Evolutionary conservation across 2,329 filamentous ascomycete genomes (phyloP).

Genomic region (Curvularia lunata): DNA sequence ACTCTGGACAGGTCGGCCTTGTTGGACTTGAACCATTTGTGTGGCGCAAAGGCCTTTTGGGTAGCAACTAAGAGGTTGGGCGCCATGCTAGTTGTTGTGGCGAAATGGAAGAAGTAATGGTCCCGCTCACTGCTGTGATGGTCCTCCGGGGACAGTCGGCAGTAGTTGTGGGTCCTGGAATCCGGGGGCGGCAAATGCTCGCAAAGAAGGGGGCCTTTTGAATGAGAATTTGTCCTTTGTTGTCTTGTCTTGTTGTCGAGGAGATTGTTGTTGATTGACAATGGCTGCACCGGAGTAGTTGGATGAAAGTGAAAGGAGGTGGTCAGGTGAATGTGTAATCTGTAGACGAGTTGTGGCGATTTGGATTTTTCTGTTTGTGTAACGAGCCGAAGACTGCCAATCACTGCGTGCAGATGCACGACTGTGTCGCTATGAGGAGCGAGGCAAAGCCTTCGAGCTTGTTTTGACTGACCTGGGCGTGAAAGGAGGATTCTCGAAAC

Average conservation of each 20-base stretch:
- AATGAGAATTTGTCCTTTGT: neutral
- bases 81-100: conserved; percentile 49
- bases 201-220: neutral
- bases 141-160: conserved; percentile 14
- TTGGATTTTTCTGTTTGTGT: conserved; percentile 8
- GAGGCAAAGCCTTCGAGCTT: conserved; percentile 24
- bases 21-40: conserved; percentile 57
- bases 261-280: conserved; percentile 3
- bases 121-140: conserved; percentile 12
- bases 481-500: conserved; percentile 21
- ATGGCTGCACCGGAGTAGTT: conserved; percentile 2
- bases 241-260: conserved; percentile 1
- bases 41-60: conserved; percentile 56
- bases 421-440: conserved; percentile 30
- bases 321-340: conserved; percentile 14
- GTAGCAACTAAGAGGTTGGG: conserved; percentile 59
- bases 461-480: conserved; percentile 21
- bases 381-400: conserved; percentile 32
- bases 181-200: conserved; percentile 12
- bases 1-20: conserved; percentile 50
- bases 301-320: conserved; percentile 16
- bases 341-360: conserved; percentile 15
- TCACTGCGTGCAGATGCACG: conserved; percentile 40
- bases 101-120: conserved; percentile 1
- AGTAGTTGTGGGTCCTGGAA: conserved; percentile 10